These are phyloP conservation scores for Citropsis articulata DNA, from an alignment of 345 rosid genomes.

Conservation along the genomic window DNA sequence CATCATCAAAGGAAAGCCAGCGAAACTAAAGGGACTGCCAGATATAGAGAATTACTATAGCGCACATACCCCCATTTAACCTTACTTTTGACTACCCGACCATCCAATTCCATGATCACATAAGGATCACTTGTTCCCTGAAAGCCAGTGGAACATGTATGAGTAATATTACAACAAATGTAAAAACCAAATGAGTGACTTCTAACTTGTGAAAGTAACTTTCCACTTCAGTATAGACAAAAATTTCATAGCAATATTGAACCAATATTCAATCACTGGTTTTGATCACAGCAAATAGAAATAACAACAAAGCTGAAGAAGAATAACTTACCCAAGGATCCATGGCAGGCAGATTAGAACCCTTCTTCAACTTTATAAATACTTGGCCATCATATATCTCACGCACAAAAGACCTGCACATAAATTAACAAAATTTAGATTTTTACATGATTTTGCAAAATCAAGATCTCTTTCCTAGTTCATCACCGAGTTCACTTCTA, in stretches of 20 bases:
- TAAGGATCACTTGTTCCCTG: slow-evolving; percentile 94
- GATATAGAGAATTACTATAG: neutral
- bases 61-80: slow-evolving; percentile 62
- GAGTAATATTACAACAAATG: neutral
- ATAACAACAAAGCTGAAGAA: neutral
- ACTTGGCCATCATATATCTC: slow-evolving; percentile 83
- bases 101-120: slow-evolving; percentile 81
- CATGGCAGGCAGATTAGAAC: slow-evolving; percentile 79
- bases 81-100: slow-evolving; percentile 85
- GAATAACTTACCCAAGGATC: slow-evolving; percentile 80
- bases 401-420: slow-evolving; percentile 72
- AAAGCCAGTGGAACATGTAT: slow-evolving; percentile 8
- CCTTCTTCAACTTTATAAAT: slow-evolving; percentile 71
- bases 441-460: neutral
- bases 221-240: neutral
- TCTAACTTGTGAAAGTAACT: neutral
- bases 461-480: neutral
- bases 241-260: neutral
- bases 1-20: neutral
- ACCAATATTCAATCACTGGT: neutral
- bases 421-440: neutral
- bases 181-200: neutral
- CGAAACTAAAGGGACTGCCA: neutral
- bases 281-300: neutral
- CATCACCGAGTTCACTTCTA: neutral